Base-by-base conservation (phyloP, 1,284 basidiomycete species). In the Phylloporus sp. region DNA sequence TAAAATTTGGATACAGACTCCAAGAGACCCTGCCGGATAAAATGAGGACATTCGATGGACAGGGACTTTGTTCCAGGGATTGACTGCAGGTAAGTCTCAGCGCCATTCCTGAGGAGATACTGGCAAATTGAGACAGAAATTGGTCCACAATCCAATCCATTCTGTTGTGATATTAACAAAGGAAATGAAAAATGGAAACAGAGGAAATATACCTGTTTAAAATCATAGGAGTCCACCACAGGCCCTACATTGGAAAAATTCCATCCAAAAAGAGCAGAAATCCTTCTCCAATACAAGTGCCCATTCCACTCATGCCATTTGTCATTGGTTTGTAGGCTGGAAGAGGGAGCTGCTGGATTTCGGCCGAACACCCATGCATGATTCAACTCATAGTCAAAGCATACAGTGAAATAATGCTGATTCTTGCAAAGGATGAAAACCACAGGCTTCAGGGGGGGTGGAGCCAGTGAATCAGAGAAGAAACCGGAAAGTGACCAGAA, bases 331-430 rank as follows among this genome's bases (percentile, higher is more conserved):
- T 52, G 4, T 45, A 69, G 57, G 27, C 57, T 29, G 4, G 55
- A 0, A 7, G 25, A 32, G 6, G 35, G 0, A 56, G 63, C 19
- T 19, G 49, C 35, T 3, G 37, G 35, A 10, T 68, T 52, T 25
- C 2, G 8, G 17, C 68, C 60, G 39, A 69, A 60, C 0, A 57
- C 29, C 66, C 68, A 69, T 60, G 27, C 60, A 62, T 64, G 41
- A 5, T 68, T 69, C 0, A 20, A 25, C 8, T 43, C 5, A 37
- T 69, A 69, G 45, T 69, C 57, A 5, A 69, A 69, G 52, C 63
- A 69, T 3, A 68, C 43, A 0, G 68, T 68, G 37, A 69, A 69
- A 39, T 69, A 69, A n/a, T 68, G 68, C 12, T 69, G 19, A 52
- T 68, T 27, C 35, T 25, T 64, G 52, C 66, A 69, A 20, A 69